Percentiles rank a stretch among this genome's conserved stretches.
Conservation (phyloP, 2,329 filamentous ascomycete species). For the Phaeosphaeriaceae sp. region DNA sequence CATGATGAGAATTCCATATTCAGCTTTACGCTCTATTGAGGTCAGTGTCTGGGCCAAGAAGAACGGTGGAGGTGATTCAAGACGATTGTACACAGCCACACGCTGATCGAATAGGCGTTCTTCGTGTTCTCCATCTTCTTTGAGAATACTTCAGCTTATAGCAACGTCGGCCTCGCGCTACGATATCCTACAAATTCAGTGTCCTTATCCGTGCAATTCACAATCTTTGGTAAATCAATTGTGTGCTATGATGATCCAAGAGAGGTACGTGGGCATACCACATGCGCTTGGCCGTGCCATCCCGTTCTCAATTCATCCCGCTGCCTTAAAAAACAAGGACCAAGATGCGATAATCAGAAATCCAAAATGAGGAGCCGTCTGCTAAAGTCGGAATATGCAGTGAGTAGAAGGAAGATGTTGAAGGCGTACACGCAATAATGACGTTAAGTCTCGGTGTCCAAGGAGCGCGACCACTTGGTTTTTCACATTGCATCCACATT, state of each 20-base stretch:
- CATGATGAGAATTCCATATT: not conserved
- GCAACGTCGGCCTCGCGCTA: not conserved
- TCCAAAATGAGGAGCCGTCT: not conserved
- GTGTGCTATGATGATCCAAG: constrained; percentile 1
- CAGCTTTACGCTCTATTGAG: not conserved
- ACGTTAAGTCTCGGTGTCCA: too few species aligned
- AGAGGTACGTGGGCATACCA: not conserved
- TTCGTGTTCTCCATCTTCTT: constrained; percentile 1
- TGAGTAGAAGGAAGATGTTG: not conserved
- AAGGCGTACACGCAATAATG: constrained; percentile 3
- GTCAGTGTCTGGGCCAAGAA: not conserved
- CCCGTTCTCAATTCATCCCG: not conserved
- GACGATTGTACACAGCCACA: not conserved
- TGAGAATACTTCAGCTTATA: not conserved
- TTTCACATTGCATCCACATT: too few species aligned
- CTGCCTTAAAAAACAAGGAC: not conserved
- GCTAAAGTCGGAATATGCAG: not conserved
- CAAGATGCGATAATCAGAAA: not conserved
- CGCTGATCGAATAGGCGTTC: not conserved
- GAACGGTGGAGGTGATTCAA: not conserved
- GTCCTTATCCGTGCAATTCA: not conserved
- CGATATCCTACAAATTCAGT: not conserved
- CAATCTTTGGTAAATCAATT: not conserved
- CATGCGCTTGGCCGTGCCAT: not conserved
- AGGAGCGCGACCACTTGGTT: too few species aligned